A percentile compares a stretch with the other conserved stretches of the same genome.
phyloP scores from a whole-genome alignment of 176 grass and related monocot genomes.

The Musa acuminata region DNA sequence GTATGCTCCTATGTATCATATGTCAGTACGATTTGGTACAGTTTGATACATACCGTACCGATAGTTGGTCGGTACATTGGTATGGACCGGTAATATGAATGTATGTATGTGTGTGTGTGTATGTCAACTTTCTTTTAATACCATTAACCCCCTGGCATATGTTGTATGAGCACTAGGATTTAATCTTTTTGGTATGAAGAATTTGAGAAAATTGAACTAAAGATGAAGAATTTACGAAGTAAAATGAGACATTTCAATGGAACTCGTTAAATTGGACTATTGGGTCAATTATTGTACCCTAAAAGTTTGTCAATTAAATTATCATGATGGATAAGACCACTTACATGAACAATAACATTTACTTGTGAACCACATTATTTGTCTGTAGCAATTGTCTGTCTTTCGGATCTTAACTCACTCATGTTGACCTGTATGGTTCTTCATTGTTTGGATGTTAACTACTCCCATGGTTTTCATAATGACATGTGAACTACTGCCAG shows the following conservation, averaged over 20 bases:
- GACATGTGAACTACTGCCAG: not conserved
- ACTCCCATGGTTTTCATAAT: slow-evolving; percentile 18
- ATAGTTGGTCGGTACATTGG: no score
- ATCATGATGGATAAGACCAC: not conserved
- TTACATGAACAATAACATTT: not conserved
- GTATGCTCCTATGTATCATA: no score
- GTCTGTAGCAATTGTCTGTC: not conserved
- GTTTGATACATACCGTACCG: no score
- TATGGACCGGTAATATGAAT: no score
- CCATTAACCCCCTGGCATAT: no score
- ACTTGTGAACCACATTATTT: not conserved
- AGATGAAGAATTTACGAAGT: not conserved
- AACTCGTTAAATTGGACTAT: not conserved
- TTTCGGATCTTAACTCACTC: no score
- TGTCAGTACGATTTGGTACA: no score
- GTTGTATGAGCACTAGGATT: no score
- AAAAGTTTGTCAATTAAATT: not conserved
- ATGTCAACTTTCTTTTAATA: no score
- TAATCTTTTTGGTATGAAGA: not conserved
- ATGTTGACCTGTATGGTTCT: not conserved
- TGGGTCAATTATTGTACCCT: not conserved
- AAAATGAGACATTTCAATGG: not conserved
- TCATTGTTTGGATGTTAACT: not conserved
- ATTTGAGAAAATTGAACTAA: not conserved
- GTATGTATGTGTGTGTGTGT: no score